Evolutionary conservation across 192 early-diverging fungal genomes (phyloP).

Genomic region (Globomyces pollinis-pini): DNA sequence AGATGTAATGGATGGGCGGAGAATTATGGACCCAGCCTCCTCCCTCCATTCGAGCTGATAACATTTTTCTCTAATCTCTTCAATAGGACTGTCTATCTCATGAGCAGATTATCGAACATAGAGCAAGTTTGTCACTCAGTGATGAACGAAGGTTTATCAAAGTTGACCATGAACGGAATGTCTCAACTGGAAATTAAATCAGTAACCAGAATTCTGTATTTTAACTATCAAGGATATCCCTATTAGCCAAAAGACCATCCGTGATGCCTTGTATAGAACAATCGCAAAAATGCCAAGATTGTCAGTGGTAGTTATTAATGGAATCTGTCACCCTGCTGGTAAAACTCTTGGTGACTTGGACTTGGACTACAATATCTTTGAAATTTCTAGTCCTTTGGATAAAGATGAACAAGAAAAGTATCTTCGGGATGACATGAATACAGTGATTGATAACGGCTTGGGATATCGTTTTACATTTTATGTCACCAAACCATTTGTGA

Average conservation of each 20-base stretch:
- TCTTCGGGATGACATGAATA: conserved; percentile 1
- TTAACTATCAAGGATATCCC: too few species aligned
- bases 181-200: not conserved
- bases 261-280: not conserved
- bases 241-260: not conserved
- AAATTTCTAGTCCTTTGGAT: not conserved
- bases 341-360: conserved; percentile 4
- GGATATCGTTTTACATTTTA: not conserved
- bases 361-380: not conserved
- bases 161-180: conserved; percentile 3
- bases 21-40: too few species aligned
- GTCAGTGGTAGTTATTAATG: not conserved
- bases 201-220: too few species aligned
- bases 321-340: not conserved
- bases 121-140: too few species aligned
- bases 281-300: not conserved
- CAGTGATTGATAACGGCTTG: not conserved
- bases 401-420: conserved; percentile 4
- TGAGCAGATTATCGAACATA: too few species aligned
- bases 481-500: not conserved
- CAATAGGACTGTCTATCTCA: too few species aligned
- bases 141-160: too few species aligned
- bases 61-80: too few species aligned
- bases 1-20: too few species aligned
- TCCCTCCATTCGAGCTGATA: too few species aligned